Evolutionary conservation across 108 stramenopile species (phyloP).

Genomic region (Nitzschia putrida): DNA sequence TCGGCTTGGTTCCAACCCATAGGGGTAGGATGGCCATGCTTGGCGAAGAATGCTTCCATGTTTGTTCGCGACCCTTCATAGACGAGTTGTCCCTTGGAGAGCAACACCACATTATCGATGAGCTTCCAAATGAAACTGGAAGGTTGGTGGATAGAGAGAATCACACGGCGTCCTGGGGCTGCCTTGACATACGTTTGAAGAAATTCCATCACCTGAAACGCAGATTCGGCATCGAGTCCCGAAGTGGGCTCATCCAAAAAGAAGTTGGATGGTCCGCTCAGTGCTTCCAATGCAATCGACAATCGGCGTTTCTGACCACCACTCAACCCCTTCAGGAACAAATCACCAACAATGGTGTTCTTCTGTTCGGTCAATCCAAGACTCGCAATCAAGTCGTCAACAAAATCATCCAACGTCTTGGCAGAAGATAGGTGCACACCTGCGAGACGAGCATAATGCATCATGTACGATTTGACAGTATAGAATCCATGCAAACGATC

Average conservation of each 20-base stretch:
- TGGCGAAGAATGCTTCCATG: slow-evolving; percentile 59
- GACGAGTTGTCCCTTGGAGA: slow-evolving; percentile 49
- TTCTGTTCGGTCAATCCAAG: slow-evolving; percentile 61
- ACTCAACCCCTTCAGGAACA: no score
- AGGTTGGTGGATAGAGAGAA: slow-evolving; percentile 58
- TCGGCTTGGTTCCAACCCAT: slow-evolving; percentile 54
- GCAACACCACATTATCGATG: slow-evolving; percentile 57
- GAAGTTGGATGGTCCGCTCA: no score
- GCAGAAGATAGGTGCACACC: slow-evolving; percentile 30
- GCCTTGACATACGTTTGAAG: slow-evolving; percentile 45
- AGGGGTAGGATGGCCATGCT: slow-evolving; percentile 41
- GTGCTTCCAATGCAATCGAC: no score
- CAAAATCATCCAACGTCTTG: slow-evolving; percentile 23
- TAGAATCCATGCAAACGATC: no score
- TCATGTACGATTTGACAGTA: no score
- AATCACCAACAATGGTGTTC: slow-evolving; percentile 56
- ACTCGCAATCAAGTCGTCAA: slow-evolving; percentile 36
- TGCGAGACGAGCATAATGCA: slow-evolving; percentile 49
- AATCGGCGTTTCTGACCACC: no score
- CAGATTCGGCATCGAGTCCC: slow-evolving; percentile 47
- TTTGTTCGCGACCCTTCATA: slow-evolving; percentile 46
- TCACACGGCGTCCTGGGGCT: slow-evolving; percentile 42
- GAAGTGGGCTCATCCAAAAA: no score
- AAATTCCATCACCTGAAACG: slow-evolving; percentile 59
- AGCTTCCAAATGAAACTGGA: slow-evolving; percentile 53